Base-by-base conservation (phyloP, 179 eudicot species). In the Patellifolia procumbens region DNA sequence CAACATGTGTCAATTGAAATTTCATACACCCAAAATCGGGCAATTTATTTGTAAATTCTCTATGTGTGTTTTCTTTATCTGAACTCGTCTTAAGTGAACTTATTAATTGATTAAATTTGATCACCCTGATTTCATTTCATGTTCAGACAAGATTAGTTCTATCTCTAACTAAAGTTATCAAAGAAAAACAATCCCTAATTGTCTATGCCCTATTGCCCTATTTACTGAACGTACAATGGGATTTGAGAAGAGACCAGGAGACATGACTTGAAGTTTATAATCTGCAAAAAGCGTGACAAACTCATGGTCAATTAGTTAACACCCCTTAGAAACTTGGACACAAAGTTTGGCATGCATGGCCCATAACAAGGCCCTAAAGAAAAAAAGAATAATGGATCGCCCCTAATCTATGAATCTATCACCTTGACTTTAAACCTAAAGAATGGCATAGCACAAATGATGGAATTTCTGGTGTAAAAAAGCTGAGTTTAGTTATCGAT, bases 361-460 rank as follows among this genome's bases (percentile, higher is more conserved):
- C n/a, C n/a, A 66, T 3, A 39, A 39, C 10, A 34, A 20, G 43
- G 2, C 43, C 43, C 42, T 17, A 2, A 34, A 24, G n/a, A n/a
- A 31, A 35, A 26, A 35, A 37, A 13, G 24, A 63, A 63, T 35
- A 35, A 17, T 70, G 45, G 61, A 28, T 46, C 61, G 31, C 6
- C 43, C 45, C 43, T 8, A 32, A 1, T 39, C 43, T 4, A 39
- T 39, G 8, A 32, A 39, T 53, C 26, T 42, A 67, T 6, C 58
- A 70, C 63, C 63, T 62, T 62, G 80, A 70, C 70, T 70, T 46
- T 13, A 64, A 26, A 2, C 63, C 63, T 58, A 49, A 59, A 68
- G 68, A 49, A 77, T 69, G 58, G 48, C 68, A 77, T 69, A 46
- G 48, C 68, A 68, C 53, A 59, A 20, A 76, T 58, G 73, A 39